phyloP scores from a whole-genome alignment of 2,329 filamentous ascomycete species.

The Mycosphaerella arachidis region DNA sequence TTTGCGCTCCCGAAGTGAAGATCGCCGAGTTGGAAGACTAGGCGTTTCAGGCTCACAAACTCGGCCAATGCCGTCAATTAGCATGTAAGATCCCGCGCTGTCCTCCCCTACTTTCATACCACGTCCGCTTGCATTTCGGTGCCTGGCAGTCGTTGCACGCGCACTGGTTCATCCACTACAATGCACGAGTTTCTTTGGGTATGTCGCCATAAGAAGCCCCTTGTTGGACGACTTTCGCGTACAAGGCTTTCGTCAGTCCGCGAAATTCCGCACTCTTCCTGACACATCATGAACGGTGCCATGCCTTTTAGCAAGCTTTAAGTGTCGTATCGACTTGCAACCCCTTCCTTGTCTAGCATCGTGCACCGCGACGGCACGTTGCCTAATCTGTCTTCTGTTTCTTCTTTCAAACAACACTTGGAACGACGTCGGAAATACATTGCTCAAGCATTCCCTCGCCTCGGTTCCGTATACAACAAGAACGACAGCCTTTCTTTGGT shows the following conservation, averaged over 20 bases:
- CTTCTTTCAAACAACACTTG: neutral
- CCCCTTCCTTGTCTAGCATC: conserved; percentile 3
- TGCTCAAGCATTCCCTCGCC: neutral
- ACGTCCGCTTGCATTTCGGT: conserved; percentile 5
- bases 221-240: neutral
- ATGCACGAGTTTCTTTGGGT: neutral
- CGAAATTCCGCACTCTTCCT: neutral
- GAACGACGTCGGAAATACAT: neutral
- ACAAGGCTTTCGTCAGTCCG: neutral
- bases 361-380: neutral
- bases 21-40: neutral
- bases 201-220: neutral
- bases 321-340: conserved; percentile 3
- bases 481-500: neutral
- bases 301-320: neutral
- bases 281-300: neutral
- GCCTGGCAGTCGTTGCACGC: conserved; percentile 1
- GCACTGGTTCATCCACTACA: neutral
- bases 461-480: neutral
- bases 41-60: neutral
- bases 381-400: neutral
- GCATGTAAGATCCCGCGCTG: neutral
- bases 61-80: neutral
- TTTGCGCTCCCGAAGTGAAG: neutral
- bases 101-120: neutral